Evolutionary conservation across 257 asterid genomes (phyloP), one percentile per base, ranked within the genome.

Genomic region (Ligustrum vulgare): DNA sequence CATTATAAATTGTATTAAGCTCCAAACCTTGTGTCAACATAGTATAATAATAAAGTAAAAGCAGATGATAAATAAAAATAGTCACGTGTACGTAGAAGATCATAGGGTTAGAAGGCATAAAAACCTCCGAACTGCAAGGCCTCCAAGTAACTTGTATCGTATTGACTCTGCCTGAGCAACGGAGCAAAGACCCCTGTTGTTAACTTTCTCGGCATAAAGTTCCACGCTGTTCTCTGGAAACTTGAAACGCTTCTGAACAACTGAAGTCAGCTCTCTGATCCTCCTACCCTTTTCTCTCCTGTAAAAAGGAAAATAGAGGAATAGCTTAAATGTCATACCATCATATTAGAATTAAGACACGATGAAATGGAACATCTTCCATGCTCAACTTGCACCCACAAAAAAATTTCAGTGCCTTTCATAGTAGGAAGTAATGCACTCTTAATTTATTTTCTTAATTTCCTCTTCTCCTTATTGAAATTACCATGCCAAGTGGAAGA

Each of bases 221-320:
- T 90, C 96, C 43, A 90, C 91, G 1, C 84, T 90, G 76, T 88
- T 86, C 70, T 90, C 91, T 18, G 89, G 85, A 70, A 90, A 90
- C 85, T 86, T 90, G 83, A 88, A 90, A 65, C 91, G 87, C 81
- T 89, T 87, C 76, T 87, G 95, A 67, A 89, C 95, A 72, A 86
- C 86, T 6, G 92, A 89, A 1, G 92, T 86, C 82, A 86, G 77
- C 73, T 90, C 96, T 78, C 96, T 84, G 23, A 89, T 89, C 78
- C 92, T 89, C 80, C 95, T 83, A 39, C 95, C 95, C 82, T n/a
- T n/a, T 89, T 89, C 85, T 89, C 95, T 23, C 90, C 92, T 89
- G 68, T 18, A n/a, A 74, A 8, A 63, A 36, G 2, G 43, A 47
- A 47, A 56, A 58, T 31, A 36, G 47, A 79, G n/a, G 39, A 39